These are phyloP conservation scores for Bertia moriformis DNA, from an alignment of 2,329 filamentous ascomycete genomes.

Conservation along the genomic window DNA sequence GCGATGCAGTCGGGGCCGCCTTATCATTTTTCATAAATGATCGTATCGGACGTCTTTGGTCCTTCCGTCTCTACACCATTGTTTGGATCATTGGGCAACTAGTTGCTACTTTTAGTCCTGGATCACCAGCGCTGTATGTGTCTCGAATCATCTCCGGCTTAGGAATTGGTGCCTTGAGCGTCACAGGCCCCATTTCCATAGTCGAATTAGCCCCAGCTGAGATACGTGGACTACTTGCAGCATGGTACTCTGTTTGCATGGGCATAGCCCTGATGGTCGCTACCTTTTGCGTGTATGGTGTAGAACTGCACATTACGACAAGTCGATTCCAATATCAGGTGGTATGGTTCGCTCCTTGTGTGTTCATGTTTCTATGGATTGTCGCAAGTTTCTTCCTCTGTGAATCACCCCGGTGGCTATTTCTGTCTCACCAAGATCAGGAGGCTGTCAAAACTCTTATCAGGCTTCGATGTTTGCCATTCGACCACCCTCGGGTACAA, in stretches of 20 bases:
- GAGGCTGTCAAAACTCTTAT: slow-evolving; percentile 12
- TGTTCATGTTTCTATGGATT: slow-evolving; percentile 13
- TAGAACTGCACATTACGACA: background rate
- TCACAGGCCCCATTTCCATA: background rate
- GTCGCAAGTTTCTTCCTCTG: slow-evolving; percentile 13
- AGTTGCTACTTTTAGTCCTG: slow-evolving; percentile 11
- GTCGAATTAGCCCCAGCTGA: background rate
- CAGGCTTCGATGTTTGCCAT: slow-evolving; percentile 14
- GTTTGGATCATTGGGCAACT: slow-evolving; percentile 18
- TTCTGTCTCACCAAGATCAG: slow-evolving; percentile 11
- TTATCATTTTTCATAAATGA: slow-evolving; percentile 22
- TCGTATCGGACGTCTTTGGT: slow-evolving; percentile 21
- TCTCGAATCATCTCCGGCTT: background rate
- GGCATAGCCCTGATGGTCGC: background rate
- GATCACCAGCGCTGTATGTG: background rate
- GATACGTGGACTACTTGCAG: background rate
- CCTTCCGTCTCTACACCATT: slow-evolving; percentile 18
- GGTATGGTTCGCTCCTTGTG: slow-evolving; percentile 12
- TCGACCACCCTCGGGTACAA: slow-evolving; percentile 11
- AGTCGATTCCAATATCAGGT: slow-evolving; percentile 13
- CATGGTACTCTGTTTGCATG: background rate
- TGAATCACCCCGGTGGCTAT: slow-evolving; percentile 19
- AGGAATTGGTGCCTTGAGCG: background rate
- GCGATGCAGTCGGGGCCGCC: slow-evolving; percentile 11
- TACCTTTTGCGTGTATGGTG: background rate